phyloP scores from a whole-genome alignment of 1,284 basidiomycete species.

The Moesziomyces aphidis region DNA sequence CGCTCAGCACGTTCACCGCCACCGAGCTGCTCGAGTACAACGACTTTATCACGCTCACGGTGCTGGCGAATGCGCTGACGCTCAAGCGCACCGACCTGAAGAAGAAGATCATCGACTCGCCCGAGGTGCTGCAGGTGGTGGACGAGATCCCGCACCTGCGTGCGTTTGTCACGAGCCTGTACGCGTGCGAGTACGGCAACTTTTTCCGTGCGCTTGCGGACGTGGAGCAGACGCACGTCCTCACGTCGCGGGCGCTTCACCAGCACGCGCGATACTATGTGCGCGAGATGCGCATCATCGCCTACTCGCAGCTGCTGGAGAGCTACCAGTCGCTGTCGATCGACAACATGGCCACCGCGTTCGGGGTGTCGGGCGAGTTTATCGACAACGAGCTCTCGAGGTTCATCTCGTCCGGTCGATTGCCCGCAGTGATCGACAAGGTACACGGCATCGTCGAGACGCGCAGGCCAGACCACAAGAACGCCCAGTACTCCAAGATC shows the following conservation, averaged over 20 bases:
- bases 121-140: constrained; percentile 71
- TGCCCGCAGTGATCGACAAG: constrained; percentile 93
- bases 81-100: constrained; percentile 88
- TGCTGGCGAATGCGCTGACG: constrained; percentile 82
- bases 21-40: constrained; percentile 90
- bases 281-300: constrained; percentile 95
- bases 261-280: constrained; percentile 91
- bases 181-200: constrained; percentile 92
- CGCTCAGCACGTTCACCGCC: constrained; percentile 92
- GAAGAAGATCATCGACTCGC: constrained; percentile 78
- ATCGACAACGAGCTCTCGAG: constrained; percentile 88
- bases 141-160: constrained; percentile 71
- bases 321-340: constrained; percentile 90
- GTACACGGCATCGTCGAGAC: constrained; percentile 90
- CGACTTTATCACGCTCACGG: constrained; percentile 88
- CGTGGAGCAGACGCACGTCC: constrained; percentile 86
- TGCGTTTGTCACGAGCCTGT: constrained; percentile 74
- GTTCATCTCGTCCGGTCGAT: constrained; percentile 89
- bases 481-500: constrained; percentile 89
- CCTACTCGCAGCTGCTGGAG: constrained; percentile 91
- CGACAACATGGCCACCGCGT: constrained; percentile 85
- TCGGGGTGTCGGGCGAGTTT: constrained; percentile 89
- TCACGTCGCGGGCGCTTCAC: constrained; percentile 85
- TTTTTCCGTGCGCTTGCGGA: constrained; percentile 89
- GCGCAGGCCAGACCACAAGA: constrained; percentile 85